Evolutionary conservation across 2,329 filamentous ascomycete species (phyloP).

Genomic region (Colletotrichum orchidophilum): DNA sequence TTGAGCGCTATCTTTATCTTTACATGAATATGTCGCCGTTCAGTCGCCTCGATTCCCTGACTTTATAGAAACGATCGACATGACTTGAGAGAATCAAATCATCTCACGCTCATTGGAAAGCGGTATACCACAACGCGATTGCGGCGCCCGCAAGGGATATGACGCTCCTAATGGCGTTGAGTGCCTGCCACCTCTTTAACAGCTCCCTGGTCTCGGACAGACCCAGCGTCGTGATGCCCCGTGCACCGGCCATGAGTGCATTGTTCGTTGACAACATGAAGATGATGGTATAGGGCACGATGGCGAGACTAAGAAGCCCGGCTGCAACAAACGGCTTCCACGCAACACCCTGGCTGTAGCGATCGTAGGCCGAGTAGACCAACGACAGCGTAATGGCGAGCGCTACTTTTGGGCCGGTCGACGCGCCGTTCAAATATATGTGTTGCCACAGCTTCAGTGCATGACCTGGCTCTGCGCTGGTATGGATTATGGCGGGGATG

Average conservation of each 20-base stretch:
- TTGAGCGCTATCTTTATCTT: conserved; percentile 11
- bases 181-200: conserved; percentile 29
- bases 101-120: conserved; percentile 3
- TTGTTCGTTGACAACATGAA: conserved; percentile 50
- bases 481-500: conserved; percentile 42
- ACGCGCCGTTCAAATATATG: conserved; percentile 48
- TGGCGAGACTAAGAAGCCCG: conserved; percentile 44
- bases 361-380: conserved; percentile 48
- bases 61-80: conserved; percentile 5
- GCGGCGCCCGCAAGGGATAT: conserved; percentile 22
- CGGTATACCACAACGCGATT: conserved; percentile 25
- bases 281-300: conserved; percentile 51
- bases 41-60: conserved; percentile 5
- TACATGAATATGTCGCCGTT: conserved; percentile 13
- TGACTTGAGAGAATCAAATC: not conserved
- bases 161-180: conserved; percentile 29
- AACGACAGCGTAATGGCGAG: conserved; percentile 45
- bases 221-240: conserved; percentile 18
- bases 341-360: conserved; percentile 36
- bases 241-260: conserved; percentile 38
- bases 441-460: conserved; percentile 48
- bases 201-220: conserved; percentile 22
- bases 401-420: conserved; percentile 49
- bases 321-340: conserved; percentile 48
- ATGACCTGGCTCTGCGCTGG: conserved; percentile 40